phyloP scores from a whole-genome alignment of 164 flowering plant species.

The Aristolochia fimbriata region DNA sequence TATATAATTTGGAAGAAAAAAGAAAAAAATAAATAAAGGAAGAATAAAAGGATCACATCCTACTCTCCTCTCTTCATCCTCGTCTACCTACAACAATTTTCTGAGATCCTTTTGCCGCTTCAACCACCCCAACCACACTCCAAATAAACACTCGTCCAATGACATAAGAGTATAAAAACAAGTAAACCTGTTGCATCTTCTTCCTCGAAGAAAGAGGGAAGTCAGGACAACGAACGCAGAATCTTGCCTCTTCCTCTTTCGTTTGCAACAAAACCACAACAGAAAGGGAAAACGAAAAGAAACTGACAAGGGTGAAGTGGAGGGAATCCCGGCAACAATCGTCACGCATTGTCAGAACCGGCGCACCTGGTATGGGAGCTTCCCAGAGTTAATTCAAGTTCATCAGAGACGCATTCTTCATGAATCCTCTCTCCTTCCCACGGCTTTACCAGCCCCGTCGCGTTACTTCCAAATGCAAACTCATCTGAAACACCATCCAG shows the following conservation, averaged over 20 bases:
- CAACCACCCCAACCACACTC: not conserved
- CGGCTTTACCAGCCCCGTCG: conserved; percentile 62
- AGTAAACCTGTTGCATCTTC: not conserved
- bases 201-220: not conserved
- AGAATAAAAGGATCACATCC: not conserved
- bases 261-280: not conserved
- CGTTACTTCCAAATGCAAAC: conserved; percentile 79
- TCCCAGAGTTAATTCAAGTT: conserved; percentile 91
- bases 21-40: not conserved
- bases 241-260: not conserved
- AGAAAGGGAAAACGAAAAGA: not conserved
- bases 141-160: not conserved
- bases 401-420: conserved; percentile 84
- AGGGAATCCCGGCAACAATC: not conserved
- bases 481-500: conserved; percentile 65
- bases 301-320: not conserved
- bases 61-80: not conserved
- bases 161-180: not conserved
- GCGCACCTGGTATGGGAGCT: conserved; percentile 55
- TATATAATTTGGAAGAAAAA: not conserved
- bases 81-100: not conserved
- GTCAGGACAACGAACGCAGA: not conserved
- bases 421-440: conserved; percentile 99
- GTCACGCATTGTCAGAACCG: conserved; percentile 1
- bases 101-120: not conserved